Base-by-base conservation (phyloP, 495 filamentous ascomycete species). In the Penicilliopsis zonata region DNA sequence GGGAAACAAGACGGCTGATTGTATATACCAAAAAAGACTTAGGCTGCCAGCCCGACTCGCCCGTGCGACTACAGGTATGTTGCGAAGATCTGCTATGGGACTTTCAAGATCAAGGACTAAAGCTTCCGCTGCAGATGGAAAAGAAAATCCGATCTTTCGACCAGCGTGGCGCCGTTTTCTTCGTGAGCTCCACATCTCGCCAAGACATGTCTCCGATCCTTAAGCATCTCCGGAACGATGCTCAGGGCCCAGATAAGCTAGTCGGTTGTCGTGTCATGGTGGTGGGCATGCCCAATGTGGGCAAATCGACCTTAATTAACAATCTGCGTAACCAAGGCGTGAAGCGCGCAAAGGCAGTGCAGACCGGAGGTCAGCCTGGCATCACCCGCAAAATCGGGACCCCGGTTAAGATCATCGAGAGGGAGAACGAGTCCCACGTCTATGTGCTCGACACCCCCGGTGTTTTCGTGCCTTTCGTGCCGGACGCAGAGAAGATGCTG, bases 221-320 rank as follows among this genome's bases (percentile, higher is more conserved):
- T 28, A 47, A 59, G 40, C 72, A 74, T 40, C 57, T 74, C 19
- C 63, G 67, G 36, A 40, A 60, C 19, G 57, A 67, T 35, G 59
- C 67, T 18, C 33, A 44, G 13, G 48, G 53, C 7, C 50, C 49
- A 2, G 54, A 72, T 41, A 71, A 66, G 19, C 53, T 86, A 5
- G 70, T 71, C 5, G 85, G 86, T 2, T 72, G 81, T 33, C 75
- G 86, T 16, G 70, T 84, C 33, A 67, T 98, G 51, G 72, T 96
- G 1, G 86, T 95, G 12, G 90, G 90, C 17, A 95, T 98, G 88
- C 90, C 90, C 4, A 98, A 98, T 55, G 82, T 90, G 0, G 90
- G 72, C 13, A 76, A 98, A 55, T 92, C 83, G 14, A 84, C 88
- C 1, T 65, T 98, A 9, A 74, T 98, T 15, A 98, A 98, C 53